Conservation (phyloP, 805 yeast genomes). For the Metschnikowia baotianmanensis region DNA sequence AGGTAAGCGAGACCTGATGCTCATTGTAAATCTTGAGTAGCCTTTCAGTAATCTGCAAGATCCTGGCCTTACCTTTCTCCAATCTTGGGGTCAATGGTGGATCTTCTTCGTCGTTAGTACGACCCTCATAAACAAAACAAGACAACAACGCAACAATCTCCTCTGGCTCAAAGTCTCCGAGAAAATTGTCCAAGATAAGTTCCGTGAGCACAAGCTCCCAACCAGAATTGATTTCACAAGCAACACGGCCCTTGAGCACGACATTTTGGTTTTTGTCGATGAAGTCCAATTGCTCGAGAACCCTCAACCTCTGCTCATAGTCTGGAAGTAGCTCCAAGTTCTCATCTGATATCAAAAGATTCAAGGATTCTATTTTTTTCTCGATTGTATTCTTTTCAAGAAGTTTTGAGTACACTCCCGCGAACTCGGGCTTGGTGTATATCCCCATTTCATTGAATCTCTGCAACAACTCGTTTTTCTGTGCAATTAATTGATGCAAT, state of each 20-base stretch:
- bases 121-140: slow-evolving; percentile 90
- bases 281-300: slow-evolving; percentile 73
- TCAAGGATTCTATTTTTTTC: slow-evolving; percentile 52
- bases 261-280: slow-evolving; percentile 76
- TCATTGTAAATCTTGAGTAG: slow-evolving; percentile 60
- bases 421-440: slow-evolving; percentile 43
- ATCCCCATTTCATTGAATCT: slow-evolving; percentile 27
- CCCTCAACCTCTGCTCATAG: slow-evolving; percentile 83
- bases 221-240: slow-evolving; percentile 89
- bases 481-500: slow-evolving; percentile 35
- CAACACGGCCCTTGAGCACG: slow-evolving; percentile 85
- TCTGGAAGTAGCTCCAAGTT: slow-evolving; percentile 89
- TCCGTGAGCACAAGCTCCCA: slow-evolving; percentile 91
- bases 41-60: slow-evolving; percentile 65
- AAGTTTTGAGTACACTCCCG: slow-evolving; percentile 42
- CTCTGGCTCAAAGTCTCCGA: slow-evolving; percentile 91
- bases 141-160: slow-evolving; percentile 95
- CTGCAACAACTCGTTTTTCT: slow-evolving; percentile 34
- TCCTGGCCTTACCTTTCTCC: slow-evolving; percentile 63
- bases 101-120: slow-evolving; percentile 60
- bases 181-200: slow-evolving; percentile 82
- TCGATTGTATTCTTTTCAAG: slow-evolving; percentile 46
- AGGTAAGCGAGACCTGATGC: slow-evolving; percentile 70
- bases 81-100: slow-evolving; percentile 73
- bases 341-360: slow-evolving; percentile 73